These are phyloP conservation scores for Lophiostoma macrostomum DNA, from an alignment of 495 filamentous ascomycete genomes.

Conservation along the genomic window DNA sequence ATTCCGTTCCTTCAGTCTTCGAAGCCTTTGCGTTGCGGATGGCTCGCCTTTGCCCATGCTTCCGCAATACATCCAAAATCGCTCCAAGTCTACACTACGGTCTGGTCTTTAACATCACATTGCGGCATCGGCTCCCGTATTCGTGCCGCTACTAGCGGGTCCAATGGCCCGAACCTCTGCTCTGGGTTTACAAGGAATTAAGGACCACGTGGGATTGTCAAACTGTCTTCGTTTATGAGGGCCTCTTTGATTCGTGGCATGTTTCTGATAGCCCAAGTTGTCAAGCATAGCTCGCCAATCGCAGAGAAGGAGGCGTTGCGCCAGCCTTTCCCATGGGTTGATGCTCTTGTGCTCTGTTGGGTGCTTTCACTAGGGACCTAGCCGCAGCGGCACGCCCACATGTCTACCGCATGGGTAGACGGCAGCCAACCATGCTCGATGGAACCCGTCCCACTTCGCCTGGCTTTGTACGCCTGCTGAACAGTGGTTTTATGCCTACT, in stretches of 20 bases:
- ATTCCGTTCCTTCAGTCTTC: too few relatives aligned
- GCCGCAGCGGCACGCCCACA: slow-evolving; percentile 8
- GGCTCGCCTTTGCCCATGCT: too few relatives aligned
- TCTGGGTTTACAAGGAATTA: slow-evolving; percentile 10
- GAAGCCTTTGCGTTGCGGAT: too few relatives aligned
- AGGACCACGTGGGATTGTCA: slow-evolving; percentile 19
- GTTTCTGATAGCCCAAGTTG: background rate
- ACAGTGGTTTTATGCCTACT: slow-evolving; percentile 1
- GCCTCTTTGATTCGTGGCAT: slow-evolving; percentile 7
- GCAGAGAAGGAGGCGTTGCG: background rate
- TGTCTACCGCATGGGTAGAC: slow-evolving; percentile 2
- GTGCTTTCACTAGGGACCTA: background rate
- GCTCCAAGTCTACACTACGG: too few relatives aligned
- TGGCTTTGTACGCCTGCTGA: slow-evolving; percentile 5
- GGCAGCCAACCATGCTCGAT: slow-evolving; percentile 11
- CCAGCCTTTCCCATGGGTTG: slow-evolving; percentile 1
- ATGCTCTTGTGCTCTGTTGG: slow-evolving; percentile 20
- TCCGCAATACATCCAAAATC: too few relatives aligned
- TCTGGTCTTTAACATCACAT: background rate
- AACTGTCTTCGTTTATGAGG: background rate
- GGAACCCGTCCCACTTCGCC: slow-evolving; percentile 5
- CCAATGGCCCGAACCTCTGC: slow-evolving; percentile 12
- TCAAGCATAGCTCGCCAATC: slow-evolving; percentile 1
- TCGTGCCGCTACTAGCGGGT: slow-evolving; percentile 4
- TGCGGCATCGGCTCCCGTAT: slow-evolving; percentile 1